Base-by-base conservation (phyloP, 2,329 filamentous ascomycete genomes). In the Hypoxylon sp. region DNA sequence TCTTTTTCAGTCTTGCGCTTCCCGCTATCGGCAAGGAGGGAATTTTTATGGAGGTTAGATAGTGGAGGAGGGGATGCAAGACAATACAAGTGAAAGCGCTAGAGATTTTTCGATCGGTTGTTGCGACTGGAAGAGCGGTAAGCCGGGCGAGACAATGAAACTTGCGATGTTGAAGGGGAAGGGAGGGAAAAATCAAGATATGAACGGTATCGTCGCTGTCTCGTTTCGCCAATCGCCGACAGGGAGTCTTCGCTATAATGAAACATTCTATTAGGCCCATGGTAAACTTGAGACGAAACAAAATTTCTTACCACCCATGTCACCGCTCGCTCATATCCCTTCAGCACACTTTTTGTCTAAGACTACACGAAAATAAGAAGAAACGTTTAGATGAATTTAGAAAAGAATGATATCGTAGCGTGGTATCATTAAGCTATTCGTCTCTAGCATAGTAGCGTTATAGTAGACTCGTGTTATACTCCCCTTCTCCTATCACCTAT, bases 221-320 rank as follows among this genome's bases (percentile, higher is more conserved):
- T 61, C 49, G 56, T 68, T 65, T 68, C 59, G 62, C 65, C 65
- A 68, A 65, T 62, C 62, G 50, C 24, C 17, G 57, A 48, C 54
- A 51, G 59, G 65, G 59, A 62, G 34, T 43, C 47, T 19, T 13
- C 55, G 65, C 43, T 65, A 59, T 63, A 59, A 30, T 65, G 65
- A 68, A 68, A 68, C 65, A 53, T 26, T 6, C 51, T 47, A 56
- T 53, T 47, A 41, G 49, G 39, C 56, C 26, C 51, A 41, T 53
- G 62, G 15, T 37, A 37, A 37, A 56, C 58, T 62, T 59, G 56
- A 56, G 62, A 68, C 56, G 65, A 64, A 65, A 65, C 59, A 22
- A 26, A 39, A 37, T 41, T 52, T 46, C 52, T 54, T 52, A n/a
- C 50, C 52, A 55, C 39, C 56, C 65, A 46, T 59, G 59, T 64